Base-by-base conservation (phyloP, 768 basidiomycete genomes). In the Termitomyces heimii region DNA sequence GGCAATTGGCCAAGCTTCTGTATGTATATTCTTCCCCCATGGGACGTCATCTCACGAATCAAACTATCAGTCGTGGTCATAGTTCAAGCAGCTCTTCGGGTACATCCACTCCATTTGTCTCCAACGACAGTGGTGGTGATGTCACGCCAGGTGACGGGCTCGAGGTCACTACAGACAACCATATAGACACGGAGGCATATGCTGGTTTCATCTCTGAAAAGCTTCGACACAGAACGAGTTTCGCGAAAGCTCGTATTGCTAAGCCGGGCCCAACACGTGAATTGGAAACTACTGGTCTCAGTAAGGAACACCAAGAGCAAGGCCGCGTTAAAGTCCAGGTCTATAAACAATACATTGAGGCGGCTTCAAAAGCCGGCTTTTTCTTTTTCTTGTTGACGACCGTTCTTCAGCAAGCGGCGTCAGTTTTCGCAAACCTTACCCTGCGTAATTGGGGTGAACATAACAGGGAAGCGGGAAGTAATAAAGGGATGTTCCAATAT, bases 401-500 rank as follows among this genome's bases (percentile, higher is more conserved):
- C 5, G 51, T 83, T 44, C 58, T 70, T 14, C 77, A 83, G 55
- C 93, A 95, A 67, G 79, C 74, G 5, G 66, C 80, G 9, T 79
- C 81, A 0, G 82, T 94, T 31, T 54, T 78, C 10, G 80, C 82
- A 0, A 89, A 83, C 28, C 70, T 85, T 32, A 82, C 87, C 45
- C 73, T 96, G n/a, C 82, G 90, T 39, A 75, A 78, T 49, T 96
- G 92, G 93, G 86, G 88, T 8, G 88, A 93, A 66, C 82, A 85
- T 58, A 95, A 95, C 61, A 76, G 78, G 4, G 74, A 77, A 62
- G 70, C 67, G 1, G 87, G 86, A 10, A 69, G 68, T 45, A 90
- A 88, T 53, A 68, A 73, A 1, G 82, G 84, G 47, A 79, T 89
- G 71, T 64, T 71, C 37, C 73, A 78, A 58, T 88, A 84, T 65